A percentile compares a stretch with the other conserved stretches of the same genome.
Conservation (phyloP, 2,329 filamentous ascomycete genomes). For the Alternaria longipes region DNA sequence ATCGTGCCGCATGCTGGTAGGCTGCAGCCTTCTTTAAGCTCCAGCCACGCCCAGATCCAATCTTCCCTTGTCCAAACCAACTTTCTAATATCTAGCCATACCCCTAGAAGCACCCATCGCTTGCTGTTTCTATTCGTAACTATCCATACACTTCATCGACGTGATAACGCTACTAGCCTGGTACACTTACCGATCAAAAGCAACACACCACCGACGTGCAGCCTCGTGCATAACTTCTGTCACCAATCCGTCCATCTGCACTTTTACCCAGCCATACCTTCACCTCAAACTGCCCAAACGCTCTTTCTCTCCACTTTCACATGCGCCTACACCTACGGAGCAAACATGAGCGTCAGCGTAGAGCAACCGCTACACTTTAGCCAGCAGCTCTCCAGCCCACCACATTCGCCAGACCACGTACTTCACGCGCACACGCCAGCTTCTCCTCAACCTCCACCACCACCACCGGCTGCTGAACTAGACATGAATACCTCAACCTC, state of each 20-base stretch:
- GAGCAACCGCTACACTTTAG: slow-evolving; percentile 51
- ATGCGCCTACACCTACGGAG: slow-evolving; percentile 21
- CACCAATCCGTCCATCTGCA: slow-evolving; percentile 6
- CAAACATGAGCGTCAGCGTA: slow-evolving; percentile 53
- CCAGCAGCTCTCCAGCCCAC: slow-evolving; percentile 45
- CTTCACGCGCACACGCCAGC: slow-evolving; percentile 40
- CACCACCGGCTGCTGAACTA: slow-evolving; percentile 34
- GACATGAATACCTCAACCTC: slow-evolving; percentile 50
- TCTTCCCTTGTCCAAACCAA: slow-evolving; percentile 5
- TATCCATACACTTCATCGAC: background rate
- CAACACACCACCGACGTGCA: slow-evolving; percentile 16
- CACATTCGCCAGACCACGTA: slow-evolving; percentile 41
- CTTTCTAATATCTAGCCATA: slow-evolving; percentile 1
- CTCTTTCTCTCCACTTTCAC: slow-evolving; percentile 13
- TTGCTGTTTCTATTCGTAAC: background rate
- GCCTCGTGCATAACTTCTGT: slow-evolving; percentile 21
- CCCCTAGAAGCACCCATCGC: background rate
- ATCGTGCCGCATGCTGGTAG: slow-evolving; percentile 31
- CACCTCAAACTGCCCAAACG: slow-evolving; percentile 2
- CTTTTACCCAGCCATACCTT: slow-evolving; percentile 10
- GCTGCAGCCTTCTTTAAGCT: slow-evolving; percentile 31
- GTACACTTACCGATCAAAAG: slow-evolving; percentile 19
- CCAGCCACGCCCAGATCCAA: slow-evolving; percentile 35
- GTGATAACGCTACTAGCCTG: slow-evolving; percentile 10
- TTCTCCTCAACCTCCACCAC: slow-evolving; percentile 24